Conservation (phyloP, 2,329 filamentous ascomycete genomes). For the Colletotrichum sp. region DNA sequence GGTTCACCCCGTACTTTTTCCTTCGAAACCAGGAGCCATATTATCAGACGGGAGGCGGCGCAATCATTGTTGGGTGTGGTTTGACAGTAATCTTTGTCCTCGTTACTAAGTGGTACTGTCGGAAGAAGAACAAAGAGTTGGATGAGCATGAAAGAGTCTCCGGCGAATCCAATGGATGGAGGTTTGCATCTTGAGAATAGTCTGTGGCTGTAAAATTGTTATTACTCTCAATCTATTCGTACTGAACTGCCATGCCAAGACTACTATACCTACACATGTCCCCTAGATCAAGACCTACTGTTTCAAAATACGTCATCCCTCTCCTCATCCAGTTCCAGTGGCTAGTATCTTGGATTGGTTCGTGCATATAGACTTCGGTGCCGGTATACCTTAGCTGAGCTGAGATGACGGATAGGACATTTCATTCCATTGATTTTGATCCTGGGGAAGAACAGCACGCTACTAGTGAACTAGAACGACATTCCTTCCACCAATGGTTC, state of each 20-base stretch:
- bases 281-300: background rate
- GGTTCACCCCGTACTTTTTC: slow-evolving; percentile 47
- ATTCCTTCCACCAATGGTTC: background rate
- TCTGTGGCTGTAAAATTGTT: background rate
- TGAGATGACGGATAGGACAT: background rate
- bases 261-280: background rate
- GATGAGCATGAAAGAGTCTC: slow-evolving; percentile 20
- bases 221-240: background rate
- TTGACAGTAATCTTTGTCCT: slow-evolving; percentile 24
- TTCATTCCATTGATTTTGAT: background rate
- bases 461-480: background rate
- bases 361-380: background rate
- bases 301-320: background rate
- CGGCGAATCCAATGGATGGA: slow-evolving; percentile 11
- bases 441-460: background rate
- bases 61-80: slow-evolving; percentile 30
- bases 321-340: background rate
- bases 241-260: background rate
- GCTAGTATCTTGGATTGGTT: background rate
- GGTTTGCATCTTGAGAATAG: background rate
- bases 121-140: slow-evolving; percentile 28
- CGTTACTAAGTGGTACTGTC: slow-evolving; percentile 26
- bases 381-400: background rate
- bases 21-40: slow-evolving; percentile 32
- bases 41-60: slow-evolving; percentile 32